A percentile compares a stretch with the other conserved stretches of the same genome.
Conservation (phyloP, 2,329 filamentous ascomycete genomes). For the Leptographium procerum region DNA sequence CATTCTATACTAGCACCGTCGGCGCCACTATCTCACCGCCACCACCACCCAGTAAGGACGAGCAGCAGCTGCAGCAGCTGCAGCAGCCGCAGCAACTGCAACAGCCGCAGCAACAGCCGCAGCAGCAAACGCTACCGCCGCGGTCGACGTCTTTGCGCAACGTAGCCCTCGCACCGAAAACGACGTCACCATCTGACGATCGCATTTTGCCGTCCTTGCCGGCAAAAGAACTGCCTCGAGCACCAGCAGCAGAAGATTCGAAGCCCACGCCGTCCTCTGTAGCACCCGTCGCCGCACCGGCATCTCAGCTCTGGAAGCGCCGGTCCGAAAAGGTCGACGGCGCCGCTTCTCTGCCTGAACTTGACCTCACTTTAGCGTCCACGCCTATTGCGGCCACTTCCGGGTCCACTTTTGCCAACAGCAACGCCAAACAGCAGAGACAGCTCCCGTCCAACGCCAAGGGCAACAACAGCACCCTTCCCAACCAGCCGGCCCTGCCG, state of each 20-base stretch:
- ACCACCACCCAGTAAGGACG: constrained; percentile 1
- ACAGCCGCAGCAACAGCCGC: neutral
- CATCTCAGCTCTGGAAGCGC: constrained; percentile 34
- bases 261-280: neutral
- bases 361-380: constrained; percentile 29
- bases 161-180: neutral
- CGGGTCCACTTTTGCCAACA: neutral
- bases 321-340: constrained; percentile 38
- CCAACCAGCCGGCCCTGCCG: constrained; percentile 1
- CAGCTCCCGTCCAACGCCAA: neutral
- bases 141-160: constrained; percentile 7
- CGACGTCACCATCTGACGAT: neutral
- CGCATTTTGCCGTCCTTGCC: neutral
- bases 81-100: neutral
- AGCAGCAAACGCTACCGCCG: constrained; percentile 4
- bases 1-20: neutral
- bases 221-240: neutral
- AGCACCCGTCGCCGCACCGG: constrained; percentile 12
- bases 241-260: neutral
- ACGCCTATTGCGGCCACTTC: neutral
- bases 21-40: neutral
- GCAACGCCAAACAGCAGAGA: neutral
- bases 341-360: constrained; percentile 32
- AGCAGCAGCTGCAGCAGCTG: neutral
- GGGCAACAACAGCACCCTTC: neutral